phyloP scores from a whole-genome alignment of 2,329 filamentous ascomycete genomes.

The Ambrosiella beaveri region DNA sequence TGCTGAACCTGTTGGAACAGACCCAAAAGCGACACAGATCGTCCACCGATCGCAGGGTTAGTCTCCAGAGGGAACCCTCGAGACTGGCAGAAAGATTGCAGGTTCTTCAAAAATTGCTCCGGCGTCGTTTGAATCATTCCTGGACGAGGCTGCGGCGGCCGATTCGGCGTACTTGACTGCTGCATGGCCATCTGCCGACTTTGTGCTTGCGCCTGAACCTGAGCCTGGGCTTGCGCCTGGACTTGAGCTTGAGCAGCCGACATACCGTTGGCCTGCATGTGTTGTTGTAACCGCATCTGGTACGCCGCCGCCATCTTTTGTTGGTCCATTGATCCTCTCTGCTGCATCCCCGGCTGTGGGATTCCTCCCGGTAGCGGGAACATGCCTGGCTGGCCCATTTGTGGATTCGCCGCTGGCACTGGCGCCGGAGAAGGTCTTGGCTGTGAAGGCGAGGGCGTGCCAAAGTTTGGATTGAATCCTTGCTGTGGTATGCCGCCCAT shows the following conservation, averaged over 20 bases:
- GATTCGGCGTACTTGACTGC: neutral
- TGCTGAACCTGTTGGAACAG: constrained; percentile 59
- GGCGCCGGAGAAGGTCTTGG: constrained; percentile 37
- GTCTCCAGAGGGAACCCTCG: constrained; percentile 57
- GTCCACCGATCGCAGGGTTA: constrained; percentile 56
- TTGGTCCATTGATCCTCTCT: constrained; percentile 34
- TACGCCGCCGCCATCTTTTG: constrained; percentile 54
- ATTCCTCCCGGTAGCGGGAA: constrained; percentile 16
- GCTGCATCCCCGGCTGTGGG: neutral
- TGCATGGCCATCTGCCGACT: constrained; percentile 14
- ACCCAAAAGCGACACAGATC: constrained; percentile 55
- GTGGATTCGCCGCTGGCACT: constrained; percentile 29
- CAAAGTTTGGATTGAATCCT: constrained; percentile 39
- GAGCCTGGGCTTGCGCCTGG: constrained; percentile 8
- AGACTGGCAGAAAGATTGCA: constrained; percentile 61
- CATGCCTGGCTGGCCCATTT: constrained; percentile 26
- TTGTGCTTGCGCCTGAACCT: constrained; percentile 15
- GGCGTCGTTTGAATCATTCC: constrained; percentile 32
- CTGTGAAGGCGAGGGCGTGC: constrained; percentile 34
- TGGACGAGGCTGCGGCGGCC: constrained; percentile 22
- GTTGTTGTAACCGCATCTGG: constrained; percentile 68
- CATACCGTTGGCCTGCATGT: constrained; percentile 32
- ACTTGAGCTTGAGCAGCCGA: constrained; percentile 4
- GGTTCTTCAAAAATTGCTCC: constrained; percentile 57
- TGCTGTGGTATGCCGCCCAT: constrained; percentile 40